Evolutionary conservation across 305 asterid species (phyloP), one percentile per base, ranked within the genome.

Genomic region (Vinca major): DNA sequence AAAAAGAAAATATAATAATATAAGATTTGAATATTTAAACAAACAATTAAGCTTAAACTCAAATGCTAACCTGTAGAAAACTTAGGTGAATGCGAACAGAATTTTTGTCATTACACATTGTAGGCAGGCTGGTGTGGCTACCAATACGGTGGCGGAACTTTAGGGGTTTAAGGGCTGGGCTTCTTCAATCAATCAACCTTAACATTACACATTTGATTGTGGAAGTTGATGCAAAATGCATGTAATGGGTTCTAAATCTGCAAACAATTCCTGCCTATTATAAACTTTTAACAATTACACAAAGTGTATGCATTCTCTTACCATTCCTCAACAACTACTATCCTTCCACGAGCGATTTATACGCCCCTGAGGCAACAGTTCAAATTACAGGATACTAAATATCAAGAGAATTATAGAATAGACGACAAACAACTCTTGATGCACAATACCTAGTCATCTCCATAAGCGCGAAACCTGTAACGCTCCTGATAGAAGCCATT

Each of bases 401-500:
- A 26, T 55, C n/a, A 26, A 26, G 33, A 8, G 12, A 61, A 16
- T 45, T 12, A 39, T 8, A 60, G 48, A 33, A 57, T 4, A 21
- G 63, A 3, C 63, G 13, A 11, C 17, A 44, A n/a, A 41, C 45
- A 41, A 41, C 45, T 41, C 5, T 16, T 33, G 21, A 10, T 12
- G 13, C 41, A 66, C n/a, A 48, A 69, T 57, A 39, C 4, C 84
- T 80, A 81, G 73, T 88, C 95, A 78, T 92, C 98, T 7, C 97
- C 98, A 69, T 85, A 88, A 8, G 98, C 98, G 73, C 88, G 77
- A 71, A 92, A 92, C 49, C 84, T 81, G 67, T 90, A 90, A 9
- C 97, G 81, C 74, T 92, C 98, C 76, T 84, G 98, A 78, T 92
- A 92, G 75, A 86, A 92, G 77, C 80, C 95, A 41, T 86, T 86